These are phyloP conservation scores for Kalmusia sp. DNA, from an alignment of 2,329 filamentous ascomycete species.

Conservation along the genomic window DNA sequence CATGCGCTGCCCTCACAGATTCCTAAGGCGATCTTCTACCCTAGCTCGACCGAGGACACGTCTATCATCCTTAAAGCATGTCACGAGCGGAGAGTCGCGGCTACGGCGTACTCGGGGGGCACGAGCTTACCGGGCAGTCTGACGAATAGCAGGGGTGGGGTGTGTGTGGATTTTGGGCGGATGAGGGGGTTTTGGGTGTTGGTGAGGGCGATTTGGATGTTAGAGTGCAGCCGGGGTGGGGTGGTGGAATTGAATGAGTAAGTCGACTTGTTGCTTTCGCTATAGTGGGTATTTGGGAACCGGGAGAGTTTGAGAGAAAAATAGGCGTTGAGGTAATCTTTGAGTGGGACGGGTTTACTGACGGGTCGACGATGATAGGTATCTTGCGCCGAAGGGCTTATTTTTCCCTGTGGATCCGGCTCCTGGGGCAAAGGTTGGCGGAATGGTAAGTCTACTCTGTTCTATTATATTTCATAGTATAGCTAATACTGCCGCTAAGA, in stretches of 20 bases:
- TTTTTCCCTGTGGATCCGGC: constrained; percentile 96
- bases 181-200: constrained; percentile 79
- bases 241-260: constrained; percentile 78
- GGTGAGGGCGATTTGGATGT: constrained; percentile 71
- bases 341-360: neutral
- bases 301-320: constrained; percentile 62
- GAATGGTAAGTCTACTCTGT: constrained; percentile 68
- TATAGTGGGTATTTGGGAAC: neutral
- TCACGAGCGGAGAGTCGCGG: constrained; percentile 76
- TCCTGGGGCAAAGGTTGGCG: constrained; percentile 87
- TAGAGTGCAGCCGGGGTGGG: constrained; percentile 68
- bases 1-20: constrained; percentile 35
- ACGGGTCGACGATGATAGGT: constrained; percentile 63
- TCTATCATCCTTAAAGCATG: constrained; percentile 83
- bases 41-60: constrained; percentile 78
- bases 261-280: neutral
- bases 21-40: constrained; percentile 71
- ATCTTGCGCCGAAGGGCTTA: constrained; percentile 68
- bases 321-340: constrained; percentile 81
- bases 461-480: neutral
- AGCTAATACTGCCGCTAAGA: too few relatives aligned
- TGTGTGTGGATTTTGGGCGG: constrained; percentile 81
- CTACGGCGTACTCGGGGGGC: constrained; percentile 85
- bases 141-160: constrained; percentile 77
- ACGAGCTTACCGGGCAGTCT: constrained; percentile 90